Evolutionary conservation across 305 asterid genomes (phyloP), one percentile per base, ranked within the genome.

Genomic region (Petunia hybrid): DNA sequence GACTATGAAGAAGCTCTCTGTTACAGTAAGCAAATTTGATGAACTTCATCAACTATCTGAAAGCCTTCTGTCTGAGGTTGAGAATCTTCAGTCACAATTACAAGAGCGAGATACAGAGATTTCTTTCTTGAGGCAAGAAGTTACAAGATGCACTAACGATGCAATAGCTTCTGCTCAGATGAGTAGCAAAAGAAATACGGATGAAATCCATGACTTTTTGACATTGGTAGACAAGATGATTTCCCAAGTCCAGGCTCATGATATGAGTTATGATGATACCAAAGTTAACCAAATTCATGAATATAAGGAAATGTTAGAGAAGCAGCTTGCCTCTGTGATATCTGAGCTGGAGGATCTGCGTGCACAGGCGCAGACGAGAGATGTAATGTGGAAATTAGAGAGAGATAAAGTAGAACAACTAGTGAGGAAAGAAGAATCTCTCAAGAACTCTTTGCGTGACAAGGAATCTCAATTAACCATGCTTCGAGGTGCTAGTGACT

Each of bases 81-180:
- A 94, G 92, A 94, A 90, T 86, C 99, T 97, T 82, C 99, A 94
- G 88, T 89, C 93, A 64, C 98, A 94, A 82, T 88, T 93, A 85
- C 97, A 88, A 88, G 99, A 97, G 86, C 93, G 92, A 82, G 98
- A 94, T 84, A 89, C 85, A 73, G 99, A 97, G 87, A 87, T 94
- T 85, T 97, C 99, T 86, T 97, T 97, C 86, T 97, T 97, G 79
- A 87, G 99, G 88, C 96, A 94, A 88, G 99, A 97, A 90, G 97
- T 97, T 83, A 94, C 99, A 57, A 87, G 99, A 86, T 93, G 97
- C 92, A 94, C 99, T 1, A 91, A 92, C 82, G 99, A 94, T 86
- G 90, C 91, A 71, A 88, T 97, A 80, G 83, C 94, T 83, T 89
- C 90, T 42, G 83, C 97, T 84, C 95, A 94, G 86, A 91, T 84